phyloP scores from a whole-genome alignment of 192 early-diverging fungal species.

The Coemansia brasiliensis region DNA sequence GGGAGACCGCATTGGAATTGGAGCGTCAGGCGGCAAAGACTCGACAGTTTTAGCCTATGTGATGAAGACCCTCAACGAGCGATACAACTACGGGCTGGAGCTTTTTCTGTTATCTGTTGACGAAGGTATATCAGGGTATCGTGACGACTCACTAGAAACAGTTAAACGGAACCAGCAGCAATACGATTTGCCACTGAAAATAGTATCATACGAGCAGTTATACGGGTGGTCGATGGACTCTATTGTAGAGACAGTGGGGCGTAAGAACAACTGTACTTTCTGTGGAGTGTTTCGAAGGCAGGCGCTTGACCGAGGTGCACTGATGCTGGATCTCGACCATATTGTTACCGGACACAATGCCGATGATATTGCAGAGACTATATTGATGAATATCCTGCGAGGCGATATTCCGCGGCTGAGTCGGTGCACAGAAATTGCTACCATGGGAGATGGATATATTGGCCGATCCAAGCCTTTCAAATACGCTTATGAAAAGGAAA shows the following conservation, averaged over 20 bases:
- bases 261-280: slow-evolving; percentile 99
- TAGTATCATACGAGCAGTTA: slow-evolving; percentile 92
- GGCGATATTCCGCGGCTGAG: slow-evolving; percentile 90
- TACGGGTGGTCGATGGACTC: slow-evolving; percentile 99
- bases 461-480: slow-evolving; percentile 98
- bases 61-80: slow-evolving; percentile 89
- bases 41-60: slow-evolving; percentile 96
- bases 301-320: slow-evolving; percentile 92
- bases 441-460: slow-evolving; percentile 69
- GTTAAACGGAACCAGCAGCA: slow-evolving; percentile 95
- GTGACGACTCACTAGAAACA: slow-evolving; percentile 97
- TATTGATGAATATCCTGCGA: slow-evolving; percentile 96
- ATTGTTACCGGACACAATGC: slow-evolving; percentile 99
- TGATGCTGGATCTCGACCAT: slow-evolving; percentile 87
- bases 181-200: slow-evolving; percentile 88
- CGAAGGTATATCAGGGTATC: slow-evolving; percentile 96
- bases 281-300: slow-evolving; percentile 98
- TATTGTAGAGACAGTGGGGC: slow-evolving; percentile 91
- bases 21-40: slow-evolving; percentile 93
- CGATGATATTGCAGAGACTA: slow-evolving; percentile 98
- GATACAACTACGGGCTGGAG: slow-evolving; percentile 88
- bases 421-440: slow-evolving; percentile 90
- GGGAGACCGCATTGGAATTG: slow-evolving; percentile 92
- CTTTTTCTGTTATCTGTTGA: slow-evolving; percentile 92
- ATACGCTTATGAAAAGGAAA: slow-evolving; percentile 99